Conservation (phyloP, 129 eudicot species). For the Helianthus annuus region DNA sequence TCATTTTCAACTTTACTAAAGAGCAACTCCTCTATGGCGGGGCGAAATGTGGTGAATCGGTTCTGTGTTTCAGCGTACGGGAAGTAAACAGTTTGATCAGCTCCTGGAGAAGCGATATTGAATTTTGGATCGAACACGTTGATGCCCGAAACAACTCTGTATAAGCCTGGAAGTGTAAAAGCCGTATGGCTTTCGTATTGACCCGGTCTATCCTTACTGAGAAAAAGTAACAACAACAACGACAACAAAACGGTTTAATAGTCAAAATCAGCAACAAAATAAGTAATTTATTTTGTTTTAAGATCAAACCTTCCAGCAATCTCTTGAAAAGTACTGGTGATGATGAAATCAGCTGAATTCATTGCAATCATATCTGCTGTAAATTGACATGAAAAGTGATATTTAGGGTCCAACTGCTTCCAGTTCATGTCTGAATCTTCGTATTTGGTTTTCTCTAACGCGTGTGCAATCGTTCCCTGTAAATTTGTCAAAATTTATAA, state of each 20-base stretch:
- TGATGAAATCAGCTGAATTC: conserved; percentile 96
- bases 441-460: conserved; percentile 97
- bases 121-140: conserved; percentile 92
- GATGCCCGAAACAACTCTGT: conserved; percentile 87
- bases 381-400: conserved; percentile 94
- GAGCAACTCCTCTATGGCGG: conserved; percentile 83
- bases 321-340: conserved; percentile 96
- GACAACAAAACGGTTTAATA: conserved; percentile 15
- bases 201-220: conserved; percentile 97
- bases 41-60: conserved; percentile 67
- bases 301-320: conserved; percentile 87
- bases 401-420: conserved; percentile 84
- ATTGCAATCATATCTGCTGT: conserved; percentile 95
- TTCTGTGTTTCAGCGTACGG: conserved; percentile 72
- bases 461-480: conserved; percentile 96
- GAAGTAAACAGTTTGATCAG: conserved; percentile 91
- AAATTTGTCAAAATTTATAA: neutral
- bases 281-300: neutral
- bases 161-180: conserved; percentile 87
- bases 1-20: conserved; percentile 66
- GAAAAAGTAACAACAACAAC: conserved; percentile 13
- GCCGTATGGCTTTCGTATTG: conserved; percentile 93
- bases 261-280: neutral
- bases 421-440: conserved; percentile 95
- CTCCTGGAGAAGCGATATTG: conserved; percentile 97